Percentiles rank a stretch among this genome's conserved stretches.
Conservation (phyloP, 1,284 basidiomycete species). For the Trametes versicolor region DNA sequence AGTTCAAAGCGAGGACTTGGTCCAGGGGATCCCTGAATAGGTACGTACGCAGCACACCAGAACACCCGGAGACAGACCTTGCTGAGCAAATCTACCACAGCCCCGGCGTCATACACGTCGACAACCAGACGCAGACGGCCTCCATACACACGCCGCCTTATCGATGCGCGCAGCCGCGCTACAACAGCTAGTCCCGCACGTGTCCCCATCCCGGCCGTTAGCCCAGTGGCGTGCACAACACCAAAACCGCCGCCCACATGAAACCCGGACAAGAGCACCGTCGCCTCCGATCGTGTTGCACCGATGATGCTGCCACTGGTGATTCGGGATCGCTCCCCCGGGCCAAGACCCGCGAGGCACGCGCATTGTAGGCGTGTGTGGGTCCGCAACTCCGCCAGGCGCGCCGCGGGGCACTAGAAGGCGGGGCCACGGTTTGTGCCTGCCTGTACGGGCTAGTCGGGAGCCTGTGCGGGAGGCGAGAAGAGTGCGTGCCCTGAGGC, state of each 20-base stretch:
- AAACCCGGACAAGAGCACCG: background rate
- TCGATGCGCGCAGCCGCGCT: background rate
- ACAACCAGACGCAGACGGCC: background rate
- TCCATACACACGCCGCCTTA: background rate
- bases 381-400: slow-evolving; percentile 14
- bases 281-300: background rate
- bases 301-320: background rate
- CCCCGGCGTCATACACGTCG: background rate
- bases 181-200: background rate
- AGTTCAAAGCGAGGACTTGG: too few species aligned
- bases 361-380: slow-evolving; percentile 18
- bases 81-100: background rate
- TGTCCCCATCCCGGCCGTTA: background rate
- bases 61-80: background rate
- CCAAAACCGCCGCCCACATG: background rate
- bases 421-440: background rate
- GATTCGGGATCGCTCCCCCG: background rate
- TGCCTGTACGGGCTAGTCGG: background rate
- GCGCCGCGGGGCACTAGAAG: background rate
- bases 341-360: background rate
- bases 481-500: background rate
- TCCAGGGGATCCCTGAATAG: background rate
- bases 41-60: background rate
- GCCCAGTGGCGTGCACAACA: background rate
- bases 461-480: background rate